A percentile compares a stretch with the other conserved stretches of the same genome.
These are phyloP conservation scores for Sideroxylon spinosum DNA, from an alignment of 179 eudicot genomes.

Conservation along the genomic window DNA sequence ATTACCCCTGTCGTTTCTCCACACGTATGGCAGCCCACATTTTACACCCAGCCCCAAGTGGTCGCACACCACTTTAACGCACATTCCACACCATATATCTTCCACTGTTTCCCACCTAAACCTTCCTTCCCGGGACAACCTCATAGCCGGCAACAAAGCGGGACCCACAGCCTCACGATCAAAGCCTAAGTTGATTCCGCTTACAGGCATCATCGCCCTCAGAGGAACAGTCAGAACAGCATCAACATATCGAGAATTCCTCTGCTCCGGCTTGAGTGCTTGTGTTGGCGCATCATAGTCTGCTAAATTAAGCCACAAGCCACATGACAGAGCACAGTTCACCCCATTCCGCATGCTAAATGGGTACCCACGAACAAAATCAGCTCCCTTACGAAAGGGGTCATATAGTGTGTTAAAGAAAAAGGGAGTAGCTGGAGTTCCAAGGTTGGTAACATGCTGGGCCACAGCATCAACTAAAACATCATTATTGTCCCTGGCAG, in stretches of 20 bases:
- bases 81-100: conserved; percentile 83
- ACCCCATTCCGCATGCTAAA: conserved; percentile 85
- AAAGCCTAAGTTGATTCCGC: conserved; percentile 81
- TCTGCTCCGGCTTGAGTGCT: conserved; percentile 70
- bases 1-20: conserved; percentile 83
- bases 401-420: conserved; percentile 96
- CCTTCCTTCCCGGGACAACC: conserved; percentile 73
- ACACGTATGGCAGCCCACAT: conserved; percentile 85
- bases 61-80: conserved; percentile 76
- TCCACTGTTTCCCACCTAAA: conserved; percentile 86
- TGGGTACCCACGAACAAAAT: conserved; percentile 98
- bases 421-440: conserved; percentile 86
- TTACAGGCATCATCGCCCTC: conserved; percentile 72
- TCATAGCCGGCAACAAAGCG: conserved; percentile 78
- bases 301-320: conserved; percentile 91
- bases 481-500: conserved; percentile 77
- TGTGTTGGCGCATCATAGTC: conserved; percentile 98
- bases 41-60: conserved; percentile 79
- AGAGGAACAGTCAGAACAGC: conserved; percentile 82
- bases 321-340: conserved; percentile 81
- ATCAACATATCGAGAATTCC: conserved; percentile 76
- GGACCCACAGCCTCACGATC: conserved; percentile 84
- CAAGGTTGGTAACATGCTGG: conserved; percentile 78
- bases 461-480: conserved; percentile 51
- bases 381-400: conserved; percentile 79